phyloP scores from a whole-genome alignment of 2,329 filamentous ascomycete genomes.

The Parafenestella ontariensis region DNA sequence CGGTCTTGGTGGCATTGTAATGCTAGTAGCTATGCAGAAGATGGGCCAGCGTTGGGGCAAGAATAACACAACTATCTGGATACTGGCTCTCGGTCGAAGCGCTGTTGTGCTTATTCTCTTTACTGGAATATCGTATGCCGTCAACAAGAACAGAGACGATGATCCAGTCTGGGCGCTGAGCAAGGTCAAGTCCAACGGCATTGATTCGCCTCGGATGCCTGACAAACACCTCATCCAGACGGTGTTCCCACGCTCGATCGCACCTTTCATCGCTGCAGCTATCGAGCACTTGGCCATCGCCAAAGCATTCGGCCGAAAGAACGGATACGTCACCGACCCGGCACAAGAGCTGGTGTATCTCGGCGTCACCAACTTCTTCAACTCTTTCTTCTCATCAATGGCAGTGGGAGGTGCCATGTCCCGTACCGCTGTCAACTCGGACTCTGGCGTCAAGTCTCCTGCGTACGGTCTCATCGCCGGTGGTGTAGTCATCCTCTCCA shows the following conservation, averaged over 20 bases:
- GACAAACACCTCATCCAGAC: constrained; percentile 58
- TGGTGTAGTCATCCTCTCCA: constrained; percentile 66
- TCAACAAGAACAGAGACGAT: constrained; percentile 60
- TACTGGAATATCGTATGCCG: constrained; percentile 68
- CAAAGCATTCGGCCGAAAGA: constrained; percentile 67
- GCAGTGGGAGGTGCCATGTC: constrained; percentile 72
- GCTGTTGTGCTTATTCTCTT: constrained; percentile 67
- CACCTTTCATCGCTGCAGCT: constrained; percentile 66
- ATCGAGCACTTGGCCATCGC: constrained; percentile 71
- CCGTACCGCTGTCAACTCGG: constrained; percentile 70
- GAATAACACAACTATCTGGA: constrained; percentile 64
- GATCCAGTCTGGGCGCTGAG: constrained; percentile 65
- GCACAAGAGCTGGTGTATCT: constrained; percentile 71
- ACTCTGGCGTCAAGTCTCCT: constrained; percentile 68
- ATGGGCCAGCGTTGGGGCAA: constrained; percentile 66
- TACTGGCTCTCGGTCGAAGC: constrained; percentile 66
- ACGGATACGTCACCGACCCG: constrained; percentile 68
- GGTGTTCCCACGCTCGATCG: constrained; percentile 62
- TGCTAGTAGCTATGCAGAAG: constrained; percentile 65
- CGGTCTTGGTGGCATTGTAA: constrained; percentile 63
- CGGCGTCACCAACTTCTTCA: constrained; percentile 68
- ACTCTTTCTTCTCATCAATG: constrained; percentile 70
- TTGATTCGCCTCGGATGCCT: constrained; percentile 60
- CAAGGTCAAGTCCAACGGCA: constrained; percentile 64
- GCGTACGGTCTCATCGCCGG: constrained; percentile 67